phyloP scores from a whole-genome alignment of 306 rosid genomes.

The Cucumis sativus region DNA sequence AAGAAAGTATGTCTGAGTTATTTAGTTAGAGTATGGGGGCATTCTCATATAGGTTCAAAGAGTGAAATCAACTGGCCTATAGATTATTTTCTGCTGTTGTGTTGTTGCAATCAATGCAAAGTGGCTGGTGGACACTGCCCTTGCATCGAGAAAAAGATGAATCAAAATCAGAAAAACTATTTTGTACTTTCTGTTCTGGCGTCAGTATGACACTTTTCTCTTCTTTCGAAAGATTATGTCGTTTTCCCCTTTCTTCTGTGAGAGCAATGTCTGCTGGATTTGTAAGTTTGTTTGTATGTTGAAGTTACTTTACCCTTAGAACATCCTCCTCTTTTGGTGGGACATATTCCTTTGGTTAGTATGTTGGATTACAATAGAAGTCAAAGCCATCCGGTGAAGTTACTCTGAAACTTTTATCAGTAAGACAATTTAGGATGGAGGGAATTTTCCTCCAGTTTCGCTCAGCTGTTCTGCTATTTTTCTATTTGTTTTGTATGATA shows the following conservation, averaged over 20 bases:
- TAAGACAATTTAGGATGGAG: background rate
- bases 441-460: background rate
- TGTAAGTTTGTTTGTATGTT: background rate
- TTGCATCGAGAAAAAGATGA: background rate
- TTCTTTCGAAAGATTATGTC: background rate
- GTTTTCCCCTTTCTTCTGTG: background rate
- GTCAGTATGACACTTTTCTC: background rate
- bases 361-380: background rate
- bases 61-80: background rate
- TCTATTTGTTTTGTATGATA: background rate
- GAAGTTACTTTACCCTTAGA: background rate
- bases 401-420: background rate
- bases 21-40: background rate
- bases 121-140: background rate
- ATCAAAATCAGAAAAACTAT: background rate
- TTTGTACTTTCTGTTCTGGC: background rate
- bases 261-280: background rate
- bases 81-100: background rate
- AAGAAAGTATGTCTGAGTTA: background rate
- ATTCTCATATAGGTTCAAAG: background rate
- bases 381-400: background rate
- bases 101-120: background rate
- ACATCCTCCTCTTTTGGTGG: background rate
- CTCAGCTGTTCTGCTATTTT: background rate
- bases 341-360: background rate